A percentile compares a stretch with the other conserved stretches of the same genome.
phyloP scores from a whole-genome alignment of 2,329 filamentous ascomycete species.

The Atkinsonella hypoxylon region DNA sequence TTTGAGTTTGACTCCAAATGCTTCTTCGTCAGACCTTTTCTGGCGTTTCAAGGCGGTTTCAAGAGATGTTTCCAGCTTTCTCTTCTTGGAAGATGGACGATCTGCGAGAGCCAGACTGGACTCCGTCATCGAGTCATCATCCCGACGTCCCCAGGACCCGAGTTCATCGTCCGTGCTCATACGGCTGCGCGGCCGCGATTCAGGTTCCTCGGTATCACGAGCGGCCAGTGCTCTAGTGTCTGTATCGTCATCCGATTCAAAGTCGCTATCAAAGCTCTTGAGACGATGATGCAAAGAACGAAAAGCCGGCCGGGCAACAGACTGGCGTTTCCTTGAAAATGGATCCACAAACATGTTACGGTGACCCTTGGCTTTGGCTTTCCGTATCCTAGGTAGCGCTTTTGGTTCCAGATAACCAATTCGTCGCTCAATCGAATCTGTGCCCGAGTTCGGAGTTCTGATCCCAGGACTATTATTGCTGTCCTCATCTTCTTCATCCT shows the following conservation, averaged over 20 bases:
- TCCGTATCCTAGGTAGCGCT: constrained; percentile 63
- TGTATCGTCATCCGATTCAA: constrained; percentile 79
- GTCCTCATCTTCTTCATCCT: constrained; percentile 43
- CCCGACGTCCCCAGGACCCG: constrained; percentile 32
- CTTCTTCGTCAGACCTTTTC: constrained; percentile 68
- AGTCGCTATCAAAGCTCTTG: constrained; percentile 50
- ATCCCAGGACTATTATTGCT: constrained; percentile 49
- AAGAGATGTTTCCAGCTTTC: constrained; percentile 57
- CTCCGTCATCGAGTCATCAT: constrained; percentile 61
- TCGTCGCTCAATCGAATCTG: constrained; percentile 49
- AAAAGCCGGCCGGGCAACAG: constrained; percentile 47
- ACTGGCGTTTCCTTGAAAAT: constrained; percentile 51
- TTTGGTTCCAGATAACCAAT: constrained; percentile 44
- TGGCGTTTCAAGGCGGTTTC: constrained; percentile 64
- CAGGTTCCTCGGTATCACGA: constrained; percentile 73
- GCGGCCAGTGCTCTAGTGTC: constrained; percentile 44
- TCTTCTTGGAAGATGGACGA: constrained; percentile 46
- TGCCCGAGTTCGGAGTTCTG: constrained; percentile 53
- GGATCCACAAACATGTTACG: constrained; percentile 56
- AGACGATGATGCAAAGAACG: constrained; percentile 70
- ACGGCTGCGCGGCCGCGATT: constrained; percentile 70
- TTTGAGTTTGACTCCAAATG: constrained; percentile 54
- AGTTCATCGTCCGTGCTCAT: constrained; percentile 50
- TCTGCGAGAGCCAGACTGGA: constrained; percentile 57
- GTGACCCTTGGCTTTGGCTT: constrained; percentile 45